Evolutionary conservation across 441 rosid genomes (phyloP), one percentile per base, ranked within the genome.

Genomic region (Biscutella auriculata): DNA sequence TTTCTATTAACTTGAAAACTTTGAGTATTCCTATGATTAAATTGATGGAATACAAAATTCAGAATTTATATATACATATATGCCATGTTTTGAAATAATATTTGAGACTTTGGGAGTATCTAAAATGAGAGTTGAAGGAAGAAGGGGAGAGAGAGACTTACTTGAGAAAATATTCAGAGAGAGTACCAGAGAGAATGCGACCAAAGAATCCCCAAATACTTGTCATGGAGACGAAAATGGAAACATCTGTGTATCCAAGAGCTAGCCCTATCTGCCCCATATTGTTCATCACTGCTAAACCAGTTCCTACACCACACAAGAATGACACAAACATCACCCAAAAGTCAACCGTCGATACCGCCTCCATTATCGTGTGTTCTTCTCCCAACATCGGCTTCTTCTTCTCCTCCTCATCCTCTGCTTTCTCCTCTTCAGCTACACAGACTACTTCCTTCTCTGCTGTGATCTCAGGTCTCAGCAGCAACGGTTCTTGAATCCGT

Each of bases 131-230:
- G n/a, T n/a, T n/a, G n/a, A n/a, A n/a, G n/a, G n/a, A n/a, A n/a
- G n/a, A n/a, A n/a, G n/a, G n/a, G n/a, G n/a, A n/a, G n/a, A n/a
- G n/a, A n/a, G n/a, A n/a, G n/a, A 60, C 98, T 78, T 80, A 91
- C 98, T 76, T 85, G 81, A 91, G 60, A 25, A 78, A 80, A 65
- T 82, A 60, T 61, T 91, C 98, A 0, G 98, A 91, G 9, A 79
- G 77, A 0, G 84, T 66, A 10, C 98, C 98, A 27, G 98, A 88
- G 39, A 72, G 43, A 51, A 91, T 88, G 23, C 98, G 67, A 4
- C 98, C 98, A 21, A 91, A 91, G 63, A 91, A 88, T 0, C 98
- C 98, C 85, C 88, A 88, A 44, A 91, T 82, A 43, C 98, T 91
- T 0, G 81, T 83, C 56, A 91, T 64, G 0, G 98, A 88, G 23